Evolutionary conservation across 495 filamentous ascomycete species (phyloP), one percentile per base, ranked within the genome.

Genomic region (Podospora tetraspora): DNA sequence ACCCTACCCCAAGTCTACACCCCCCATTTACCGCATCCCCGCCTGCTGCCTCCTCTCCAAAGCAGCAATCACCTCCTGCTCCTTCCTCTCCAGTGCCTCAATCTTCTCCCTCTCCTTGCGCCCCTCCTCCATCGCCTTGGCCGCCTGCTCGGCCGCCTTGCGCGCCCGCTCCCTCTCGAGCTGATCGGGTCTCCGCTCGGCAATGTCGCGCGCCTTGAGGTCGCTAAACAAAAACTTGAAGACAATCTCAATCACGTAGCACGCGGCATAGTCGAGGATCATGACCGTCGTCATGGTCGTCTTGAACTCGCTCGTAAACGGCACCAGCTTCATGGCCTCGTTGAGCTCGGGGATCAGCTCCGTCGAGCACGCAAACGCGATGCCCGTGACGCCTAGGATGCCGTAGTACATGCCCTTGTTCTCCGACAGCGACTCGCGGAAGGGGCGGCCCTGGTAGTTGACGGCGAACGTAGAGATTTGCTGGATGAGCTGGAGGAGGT

Each of bases 401-500:
- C 95, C 96, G 86, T 90, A 98, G 83, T 94, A 99, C 95, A 99
- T 99, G 75, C 92, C 92, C 73, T 87, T 88, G 82, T 99, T 99
- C 82, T 98, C 96, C 1, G 90, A 87, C 64, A 99, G 92, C 10
- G 90, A 90, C 79, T 99, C 95, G 66, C 95, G 91, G 89, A 99
- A 99, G 3, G 95, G 95, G 24, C 95, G 91, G 66, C 95, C 95
- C 78, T 99, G 95, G 82, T 99, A 99, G 84, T 99, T 99, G 85
- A 98, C 95, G 52, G 95, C 94, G 75, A 99, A 99, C 10, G 95
- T 99, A 12, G 95, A 98, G 75, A 99, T 97, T 76, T 99, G 96
- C 79, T 99, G 95, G 80, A 99, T 98, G 59, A 99, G 87, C 74
- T 98, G 96, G 3, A 99, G 88, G 58, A 99, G 92, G 80, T 99